Evolutionary conservation across 495 filamentous ascomycete genomes (phyloP).

Genomic region (Clohesyomyces aquaticus): DNA sequence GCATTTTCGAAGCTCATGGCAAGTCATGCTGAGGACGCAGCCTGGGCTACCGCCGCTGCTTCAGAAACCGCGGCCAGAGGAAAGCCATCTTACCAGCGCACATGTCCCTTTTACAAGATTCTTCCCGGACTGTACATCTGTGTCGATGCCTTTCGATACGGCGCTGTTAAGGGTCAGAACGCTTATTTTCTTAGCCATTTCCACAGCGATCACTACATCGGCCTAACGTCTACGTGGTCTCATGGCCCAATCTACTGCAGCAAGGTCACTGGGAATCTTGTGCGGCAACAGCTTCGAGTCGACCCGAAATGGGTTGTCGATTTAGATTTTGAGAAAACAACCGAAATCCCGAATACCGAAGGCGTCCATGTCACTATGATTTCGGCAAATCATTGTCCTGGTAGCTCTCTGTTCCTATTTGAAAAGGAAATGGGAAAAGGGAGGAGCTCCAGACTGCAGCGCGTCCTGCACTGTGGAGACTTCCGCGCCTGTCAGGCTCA

Average conservation of each 20-base stretch:
- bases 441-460: slow-evolving; percentile 62
- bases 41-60: slow-evolving; percentile 86
- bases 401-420: slow-evolving; percentile 91
- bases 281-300: slow-evolving; percentile 81
- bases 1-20: slow-evolving; percentile 94
- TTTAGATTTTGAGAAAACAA: slow-evolving; percentile 81
- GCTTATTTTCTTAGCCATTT: slow-evolving; percentile 99
- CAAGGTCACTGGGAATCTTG: slow-evolving; percentile 84
- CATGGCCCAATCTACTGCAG: slow-evolving; percentile 98
- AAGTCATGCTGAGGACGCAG: slow-evolving; percentile 82
- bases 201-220: slow-evolving; percentile 96
- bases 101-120: slow-evolving; percentile 98
- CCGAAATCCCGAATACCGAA: slow-evolving; percentile 76
- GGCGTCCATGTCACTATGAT: slow-evolving; percentile 91
- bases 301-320: slow-evolving; percentile 83
- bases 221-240: slow-evolving; percentile 82
- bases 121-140: slow-evolving; percentile 88
- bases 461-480: slow-evolving; percentile 93
- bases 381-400: slow-evolving; percentile 95
- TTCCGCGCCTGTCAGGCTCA: slow-evolving; percentile 91
- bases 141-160: slow-evolving; percentile 96
- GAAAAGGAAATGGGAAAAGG: slow-evolving; percentile 71
- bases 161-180: slow-evolving; percentile 84
- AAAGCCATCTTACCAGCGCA: slow-evolving; percentile 86
- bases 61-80: slow-evolving; percentile 76